Conservation (phyloP, 208 protist genomes). For the Trichomonas gallinae region DNA sequence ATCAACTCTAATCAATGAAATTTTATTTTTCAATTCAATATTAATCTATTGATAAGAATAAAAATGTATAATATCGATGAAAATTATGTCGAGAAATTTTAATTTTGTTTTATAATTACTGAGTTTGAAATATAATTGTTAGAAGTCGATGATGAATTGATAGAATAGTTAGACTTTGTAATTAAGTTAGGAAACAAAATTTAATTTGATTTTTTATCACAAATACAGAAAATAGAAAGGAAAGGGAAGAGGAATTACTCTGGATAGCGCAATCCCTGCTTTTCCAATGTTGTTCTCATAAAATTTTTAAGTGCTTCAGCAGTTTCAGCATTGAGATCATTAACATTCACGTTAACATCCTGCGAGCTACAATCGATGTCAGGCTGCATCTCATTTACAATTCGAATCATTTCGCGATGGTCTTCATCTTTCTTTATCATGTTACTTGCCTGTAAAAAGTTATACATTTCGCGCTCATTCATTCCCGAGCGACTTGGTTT, state of each 20-base stretch:
- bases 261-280: not conserved
- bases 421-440: not conserved
- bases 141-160: too few relatives aligned
- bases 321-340: not conserved
- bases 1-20: too few relatives aligned
- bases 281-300: slow-evolving; percentile 4
- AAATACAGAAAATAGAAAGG: not conserved
- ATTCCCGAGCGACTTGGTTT: not conserved
- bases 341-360: not conserved
- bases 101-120: too few relatives aligned
- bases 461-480: not conserved
- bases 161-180: too few relatives aligned
- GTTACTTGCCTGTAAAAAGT: not conserved
- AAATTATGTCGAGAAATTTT: too few relatives aligned
- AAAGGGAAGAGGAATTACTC: not conserved
- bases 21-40: too few relatives aligned
- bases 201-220: not conserved
- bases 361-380: not conserved
- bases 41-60: too few relatives aligned
- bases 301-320: not conserved
- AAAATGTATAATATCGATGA: too few relatives aligned
- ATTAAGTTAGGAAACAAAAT: too few relatives aligned
- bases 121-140: too few relatives aligned
- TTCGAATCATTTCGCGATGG: not conserved
- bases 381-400: not conserved